phyloP scores from a whole-genome alignment of 1,284 basidiomycete genomes.

The Papiliotrema fonsecae region DNA sequence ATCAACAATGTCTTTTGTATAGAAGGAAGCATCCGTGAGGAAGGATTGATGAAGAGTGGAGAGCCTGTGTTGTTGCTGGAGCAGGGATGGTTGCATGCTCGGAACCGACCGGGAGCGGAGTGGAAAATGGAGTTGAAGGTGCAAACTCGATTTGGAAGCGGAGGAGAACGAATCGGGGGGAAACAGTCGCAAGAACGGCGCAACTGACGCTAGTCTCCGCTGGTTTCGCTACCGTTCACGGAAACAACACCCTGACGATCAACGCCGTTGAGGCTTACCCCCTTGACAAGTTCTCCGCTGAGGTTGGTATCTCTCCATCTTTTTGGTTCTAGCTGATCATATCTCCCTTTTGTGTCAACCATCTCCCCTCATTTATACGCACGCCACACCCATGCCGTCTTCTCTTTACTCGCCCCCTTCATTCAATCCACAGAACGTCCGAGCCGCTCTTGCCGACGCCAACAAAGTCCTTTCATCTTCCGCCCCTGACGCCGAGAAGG shows the following conservation, averaged over 20 bases:
- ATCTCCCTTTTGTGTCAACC: not conserved
- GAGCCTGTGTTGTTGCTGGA: too few species aligned
- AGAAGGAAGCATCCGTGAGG: too few species aligned
- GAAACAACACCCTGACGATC: constrained; percentile 93
- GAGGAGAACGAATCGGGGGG: too few species aligned
- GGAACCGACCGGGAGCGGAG: too few species aligned
- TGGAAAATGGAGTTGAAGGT: too few species aligned
- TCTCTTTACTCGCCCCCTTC: too few species aligned
- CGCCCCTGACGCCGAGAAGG: constrained; percentile 88
- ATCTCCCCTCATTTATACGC: not conserved
- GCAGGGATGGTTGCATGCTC: too few species aligned
- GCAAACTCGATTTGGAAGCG: too few species aligned
- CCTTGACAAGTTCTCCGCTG: constrained; percentile 64
- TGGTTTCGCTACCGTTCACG: constrained; percentile 96
- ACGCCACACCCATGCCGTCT: not conserved
- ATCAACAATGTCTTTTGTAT: not conserved
- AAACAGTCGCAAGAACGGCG: not conserved
- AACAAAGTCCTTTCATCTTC: constrained; percentile 73
- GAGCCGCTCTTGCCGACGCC: constrained; percentile 84
- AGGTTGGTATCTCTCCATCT: constrained; percentile 19
- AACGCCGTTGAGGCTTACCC: constrained; percentile 96
- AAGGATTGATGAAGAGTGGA: too few species aligned
- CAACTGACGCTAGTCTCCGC: constrained; percentile 67
- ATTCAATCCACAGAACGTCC: constrained; percentile 75
- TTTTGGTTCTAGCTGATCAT: not conserved